Base-by-base conservation (phyloP, 2,329 filamentous ascomycete genomes). In the Helminthosporium solani region DNA sequence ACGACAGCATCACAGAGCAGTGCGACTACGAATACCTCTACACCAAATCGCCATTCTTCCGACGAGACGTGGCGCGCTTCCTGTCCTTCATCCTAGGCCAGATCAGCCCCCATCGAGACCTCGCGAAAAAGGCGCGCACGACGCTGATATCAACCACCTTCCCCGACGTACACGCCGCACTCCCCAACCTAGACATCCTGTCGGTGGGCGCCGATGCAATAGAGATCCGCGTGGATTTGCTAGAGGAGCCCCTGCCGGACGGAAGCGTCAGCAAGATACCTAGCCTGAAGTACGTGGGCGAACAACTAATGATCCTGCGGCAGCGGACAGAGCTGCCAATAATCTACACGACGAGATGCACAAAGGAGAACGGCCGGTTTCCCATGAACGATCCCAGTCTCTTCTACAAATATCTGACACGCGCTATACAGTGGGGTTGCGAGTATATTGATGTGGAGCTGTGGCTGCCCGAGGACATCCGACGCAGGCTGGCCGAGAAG, bases 11-110 rank as follows among this genome's bases (percentile, higher is more conserved):
- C 19, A 89, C 85, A 14, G 75, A 81, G 20, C 70, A 79, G 46
- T 91, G 87, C 72, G 87, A 94, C 71, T 94, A 92, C 71, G 89
- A 95, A 67, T 94, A 92, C 57, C 77, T 95, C 16, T 95, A 94
- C 72, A 88, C 86, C 3, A 80, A 84, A 52, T 77, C 79, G 7
- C 80, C 85, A 1, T 88, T 87, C 66, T 84, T 86, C 51, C 82
- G 88, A 21, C 80, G 88, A 46, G 88, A 94, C 63, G 74, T 94
- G 36, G 83, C 88, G 8, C 82, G 89, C 30, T 94, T 91, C 63
- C 80, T 90, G 20, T 87, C 88, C 5, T 85, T 94, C 63, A 84
- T 87, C 5, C 74, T 94, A 20, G 89, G 89, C 8, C 88, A 94
- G 71, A 85, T 86, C 53, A 85, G 82, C 61, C 86, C 87, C 45